A percentile compares a stretch with the other conserved stretches of the same genome.
phyloP scores from a whole-genome alignment of 768 basidiomycete genomes.

The Phanerochaete carnosa region DNA sequence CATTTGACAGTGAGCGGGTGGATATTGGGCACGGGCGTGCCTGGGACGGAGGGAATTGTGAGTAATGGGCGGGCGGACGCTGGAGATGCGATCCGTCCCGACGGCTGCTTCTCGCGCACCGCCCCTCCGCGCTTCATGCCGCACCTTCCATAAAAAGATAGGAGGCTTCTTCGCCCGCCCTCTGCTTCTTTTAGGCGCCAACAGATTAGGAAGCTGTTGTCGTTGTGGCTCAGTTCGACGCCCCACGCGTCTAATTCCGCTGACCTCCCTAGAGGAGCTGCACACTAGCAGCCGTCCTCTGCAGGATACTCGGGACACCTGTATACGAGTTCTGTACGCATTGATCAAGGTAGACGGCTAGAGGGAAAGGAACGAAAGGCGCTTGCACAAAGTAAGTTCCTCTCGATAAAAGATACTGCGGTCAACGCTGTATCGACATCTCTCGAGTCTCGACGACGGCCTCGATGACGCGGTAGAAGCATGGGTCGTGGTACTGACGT shows the following conservation, averaged over 20 bases:
- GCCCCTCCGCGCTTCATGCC: not conserved
- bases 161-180: not conserved
- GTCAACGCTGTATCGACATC: too few relatives aligned
- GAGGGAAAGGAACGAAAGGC: too few relatives aligned
- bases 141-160: not conserved
- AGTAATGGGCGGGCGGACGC: not conserved
- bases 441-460: too few relatives aligned
- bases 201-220: not conserved
- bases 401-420: too few relatives aligned
- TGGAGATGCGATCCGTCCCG: too few relatives aligned
- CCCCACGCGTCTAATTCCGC: not conserved
- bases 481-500: too few relatives aligned
- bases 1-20: not conserved
- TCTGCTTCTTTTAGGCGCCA: slow-evolving; percentile 1
- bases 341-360: too few relatives aligned
- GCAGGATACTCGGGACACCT: too few relatives aligned
- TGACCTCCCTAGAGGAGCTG: not conserved
- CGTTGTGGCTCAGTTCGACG: not conserved
- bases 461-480: too few relatives aligned
- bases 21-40: not conserved
- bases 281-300: too few relatives aligned
- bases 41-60: not conserved
- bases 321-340: too few relatives aligned
- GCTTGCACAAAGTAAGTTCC: too few relatives aligned
- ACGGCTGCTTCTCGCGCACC: not conserved